Percentiles rank a stretch among this genome's conserved stretches.
These are phyloP conservation scores for Sporothrix inflata DNA, from an alignment of 2,329 filamentous ascomycete genomes.

Conservation along the genomic window DNA sequence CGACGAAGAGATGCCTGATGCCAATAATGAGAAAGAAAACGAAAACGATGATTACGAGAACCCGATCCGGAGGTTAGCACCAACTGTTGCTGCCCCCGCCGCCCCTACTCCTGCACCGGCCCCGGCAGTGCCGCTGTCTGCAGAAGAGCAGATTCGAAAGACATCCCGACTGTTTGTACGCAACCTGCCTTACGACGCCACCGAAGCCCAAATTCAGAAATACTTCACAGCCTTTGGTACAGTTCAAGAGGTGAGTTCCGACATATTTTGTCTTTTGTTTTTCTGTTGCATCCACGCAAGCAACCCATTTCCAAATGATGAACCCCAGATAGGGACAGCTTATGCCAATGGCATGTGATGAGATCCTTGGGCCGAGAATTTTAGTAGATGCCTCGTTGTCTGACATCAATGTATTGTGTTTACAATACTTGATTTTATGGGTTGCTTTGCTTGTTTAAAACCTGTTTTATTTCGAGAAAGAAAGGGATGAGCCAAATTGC, in stretches of 20 bases:
- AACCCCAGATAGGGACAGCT: constrained; percentile 99
- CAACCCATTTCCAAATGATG: constrained; percentile 66
- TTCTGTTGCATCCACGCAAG: neutral
- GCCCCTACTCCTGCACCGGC: neutral
- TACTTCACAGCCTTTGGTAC: constrained; percentile 74
- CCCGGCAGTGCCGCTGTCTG: constrained; percentile 42
- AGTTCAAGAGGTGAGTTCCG: constrained; percentile 79
- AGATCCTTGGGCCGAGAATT: constrained; percentile 87
- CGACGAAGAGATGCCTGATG: constrained; percentile 36
- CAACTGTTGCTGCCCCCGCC: neutral
- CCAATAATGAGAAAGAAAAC: constrained; percentile 12
- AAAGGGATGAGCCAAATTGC: neutral
- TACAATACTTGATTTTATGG: constrained; percentile 8
- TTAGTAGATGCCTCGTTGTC: constrained; percentile 99
- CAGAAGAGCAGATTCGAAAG: constrained; percentile 65
- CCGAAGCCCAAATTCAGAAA: constrained; percentile 73
- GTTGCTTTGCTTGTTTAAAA: constrained; percentile 18
- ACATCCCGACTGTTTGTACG: constrained; percentile 84
- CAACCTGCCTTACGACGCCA: constrained; percentile 81
- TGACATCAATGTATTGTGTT: constrained; percentile 52
- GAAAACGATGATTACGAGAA: constrained; percentile 7
- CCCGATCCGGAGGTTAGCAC: constrained; percentile 22
- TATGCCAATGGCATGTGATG: constrained; percentile 91
- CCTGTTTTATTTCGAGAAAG: neutral
- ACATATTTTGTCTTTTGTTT: neutral